phyloP scores from a whole-genome alignment of 1,284 basidiomycete species.

The Irpex lacteus region DNA sequence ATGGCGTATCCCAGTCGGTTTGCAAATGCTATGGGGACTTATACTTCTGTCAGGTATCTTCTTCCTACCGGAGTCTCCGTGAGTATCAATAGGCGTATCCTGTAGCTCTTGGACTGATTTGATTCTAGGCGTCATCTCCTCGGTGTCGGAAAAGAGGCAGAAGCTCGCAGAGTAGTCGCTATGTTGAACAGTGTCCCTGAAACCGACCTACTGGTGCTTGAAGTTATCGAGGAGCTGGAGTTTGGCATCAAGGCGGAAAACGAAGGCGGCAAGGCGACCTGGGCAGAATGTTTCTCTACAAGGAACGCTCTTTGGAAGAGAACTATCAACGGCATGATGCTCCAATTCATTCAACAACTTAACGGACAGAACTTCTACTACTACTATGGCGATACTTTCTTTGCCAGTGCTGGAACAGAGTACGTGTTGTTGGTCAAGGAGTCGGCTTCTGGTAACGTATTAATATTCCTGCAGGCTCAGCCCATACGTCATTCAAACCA shows the following conservation, averaged over 20 bases:
- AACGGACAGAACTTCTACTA: slow-evolving; percentile 79
- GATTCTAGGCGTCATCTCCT: slow-evolving; percentile 56
- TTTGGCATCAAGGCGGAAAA: slow-evolving; percentile 69
- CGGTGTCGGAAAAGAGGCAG: slow-evolving; percentile 46
- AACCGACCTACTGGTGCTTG: slow-evolving; percentile 62
- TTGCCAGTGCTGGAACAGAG: slow-evolving; percentile 70
- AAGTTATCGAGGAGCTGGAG: slow-evolving; percentile 68
- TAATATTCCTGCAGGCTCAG: slow-evolving; percentile 42
- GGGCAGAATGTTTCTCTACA: slow-evolving; percentile 75
- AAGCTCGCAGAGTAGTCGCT: slow-evolving; percentile 64
- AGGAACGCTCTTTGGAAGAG: slow-evolving; percentile 70
- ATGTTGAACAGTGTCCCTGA: slow-evolving; percentile 60
- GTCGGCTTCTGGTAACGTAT: neutral
- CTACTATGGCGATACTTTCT: slow-evolving; percentile 83
- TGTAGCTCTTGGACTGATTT: neutral
- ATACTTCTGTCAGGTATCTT: slow-evolving; percentile 68
- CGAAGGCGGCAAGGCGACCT: slow-evolving; percentile 75
- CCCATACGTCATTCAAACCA: slow-evolving; percentile 72
- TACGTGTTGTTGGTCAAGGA: slow-evolving; percentile 24
- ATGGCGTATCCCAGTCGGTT: slow-evolving; percentile 69
- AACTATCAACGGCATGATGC: slow-evolving; percentile 75
- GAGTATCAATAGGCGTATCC: slow-evolving; percentile 27
- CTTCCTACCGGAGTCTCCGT: slow-evolving; percentile 82
- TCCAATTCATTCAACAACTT: slow-evolving; percentile 80
- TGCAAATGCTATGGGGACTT: slow-evolving; percentile 68